Evolutionary conservation across 192 early-diverging fungal species (phyloP).

Genomic region (Rhizophagus clarus): DNA sequence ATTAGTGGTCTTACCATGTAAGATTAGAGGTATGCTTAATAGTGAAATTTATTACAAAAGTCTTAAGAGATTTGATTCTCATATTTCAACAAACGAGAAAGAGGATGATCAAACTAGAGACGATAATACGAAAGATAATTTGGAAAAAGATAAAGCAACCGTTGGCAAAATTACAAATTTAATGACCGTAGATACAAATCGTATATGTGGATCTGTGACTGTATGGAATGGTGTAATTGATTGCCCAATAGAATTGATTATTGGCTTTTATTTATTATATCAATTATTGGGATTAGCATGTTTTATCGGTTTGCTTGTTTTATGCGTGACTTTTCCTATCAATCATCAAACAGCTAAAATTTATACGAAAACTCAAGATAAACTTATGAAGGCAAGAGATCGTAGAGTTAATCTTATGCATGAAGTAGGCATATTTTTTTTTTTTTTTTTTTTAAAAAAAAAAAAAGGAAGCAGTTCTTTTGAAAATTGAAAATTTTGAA

Average conservation of each 20-base stretch:
- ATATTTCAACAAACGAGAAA: constrained; percentile 22
- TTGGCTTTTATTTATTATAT: constrained; percentile 74
- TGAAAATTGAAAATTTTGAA: constrained; percentile 35
- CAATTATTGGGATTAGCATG: constrained; percentile 67
- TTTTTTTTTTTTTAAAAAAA: neutral
- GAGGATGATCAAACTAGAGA: neutral
- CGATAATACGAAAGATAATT: constrained; percentile 31
- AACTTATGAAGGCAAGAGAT: constrained; percentile 66
- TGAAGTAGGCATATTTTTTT: constrained; percentile 46
- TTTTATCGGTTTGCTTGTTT: constrained; percentile 38
- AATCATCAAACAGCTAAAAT: constrained; percentile 24
- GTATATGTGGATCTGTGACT: constrained; percentile 54
- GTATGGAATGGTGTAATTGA: constrained; percentile 59
- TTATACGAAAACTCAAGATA: constrained; percentile 55
- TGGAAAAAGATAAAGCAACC: constrained; percentile 41
- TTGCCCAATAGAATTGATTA: constrained; percentile 59
- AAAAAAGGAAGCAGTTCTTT: neutral
- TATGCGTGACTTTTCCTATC: constrained; percentile 44
- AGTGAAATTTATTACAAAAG: constrained; percentile 70
- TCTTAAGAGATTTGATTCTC: constrained; percentile 50
- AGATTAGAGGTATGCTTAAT: constrained; percentile 52
- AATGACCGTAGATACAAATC: constrained; percentile 72
- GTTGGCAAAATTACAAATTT: constrained; percentile 75
- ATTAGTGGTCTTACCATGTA: neutral
- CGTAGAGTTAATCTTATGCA: constrained; percentile 63